Evolutionary conservation across 345 rosid genomes (phyloP), one percentile per base, ranked within the genome.

Genomic region (Populus alba): DNA sequence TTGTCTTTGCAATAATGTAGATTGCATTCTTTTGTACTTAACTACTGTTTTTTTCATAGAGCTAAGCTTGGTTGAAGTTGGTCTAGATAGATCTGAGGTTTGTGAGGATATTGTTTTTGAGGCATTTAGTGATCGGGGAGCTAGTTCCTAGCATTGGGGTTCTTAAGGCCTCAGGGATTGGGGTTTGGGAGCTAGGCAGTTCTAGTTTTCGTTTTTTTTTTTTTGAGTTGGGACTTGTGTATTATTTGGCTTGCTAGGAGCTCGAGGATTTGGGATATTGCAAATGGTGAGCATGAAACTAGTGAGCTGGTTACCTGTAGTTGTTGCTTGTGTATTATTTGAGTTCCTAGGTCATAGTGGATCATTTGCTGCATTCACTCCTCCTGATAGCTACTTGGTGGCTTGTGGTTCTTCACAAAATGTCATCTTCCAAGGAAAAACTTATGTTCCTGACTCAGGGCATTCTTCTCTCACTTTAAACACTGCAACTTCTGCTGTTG

Each of bases 351-450:
- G 84, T 77, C 74, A 74, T 29, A 68, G 83, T 78, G 35, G 70
- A 70, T 80, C 88, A 33, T 78, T 73, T 31, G 95, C 95, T 2
- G 75, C 88, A 45, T 96, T 76, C 78, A 70, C 74, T 83, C 98
- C 98, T 41, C 78, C 82, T 13, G 99, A 96, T 75, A 92, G 88
- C 76, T 96, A 92, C 86, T 86, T 96, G 76, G 86, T 96, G 70
- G 89, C 89, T 74, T 94, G 99, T 81, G 99, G 99, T 79, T 87
- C 98, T 79, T 83, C 91, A 22, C 87, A 88, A 83, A 89, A 87
- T 84, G 87, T 91, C 72, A 86, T 88, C 62, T 91, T 86, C 68
- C 89, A 86, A 84, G 94, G 92, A 68, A 84, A 90, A 88, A 91
- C 89, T 75, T 96, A 86, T 81, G 90, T 94, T 84, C 95, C 98